Evolutionary conservation across 164 flowering plant genomes (phyloP).

Genomic region (Chimonanthus praecox): DNA sequence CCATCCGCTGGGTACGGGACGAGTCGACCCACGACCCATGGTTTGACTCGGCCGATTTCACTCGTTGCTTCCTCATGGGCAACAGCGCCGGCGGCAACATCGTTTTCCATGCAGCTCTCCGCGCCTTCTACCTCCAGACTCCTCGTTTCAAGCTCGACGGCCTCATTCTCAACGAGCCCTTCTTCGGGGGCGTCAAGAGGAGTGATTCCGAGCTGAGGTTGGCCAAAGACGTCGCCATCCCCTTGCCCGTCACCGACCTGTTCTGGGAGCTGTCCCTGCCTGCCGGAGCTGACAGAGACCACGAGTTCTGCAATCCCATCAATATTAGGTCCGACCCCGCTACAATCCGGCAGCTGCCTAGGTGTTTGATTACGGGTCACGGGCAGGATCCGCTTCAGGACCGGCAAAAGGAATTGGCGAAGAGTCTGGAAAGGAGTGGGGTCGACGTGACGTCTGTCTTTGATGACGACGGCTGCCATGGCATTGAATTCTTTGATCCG

Average conservation of each 20-base stretch:
- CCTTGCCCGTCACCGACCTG: conserved; percentile 34
- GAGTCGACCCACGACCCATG: conserved; percentile 28
- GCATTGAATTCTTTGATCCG: neutral
- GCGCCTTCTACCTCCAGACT: conserved; percentile 23
- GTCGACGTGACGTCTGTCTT: neutral
- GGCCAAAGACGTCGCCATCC: conserved; percentile 4
- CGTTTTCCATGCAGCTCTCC: conserved; percentile 42
- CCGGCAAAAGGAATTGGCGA: conserved; percentile 22
- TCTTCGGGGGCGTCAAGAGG: conserved; percentile 22
- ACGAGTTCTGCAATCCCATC: conserved; percentile 44
- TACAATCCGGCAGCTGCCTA: conserved; percentile 32
- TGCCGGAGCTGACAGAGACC: conserved; percentile 43
- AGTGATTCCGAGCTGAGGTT: conserved; percentile 26
- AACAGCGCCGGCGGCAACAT: conserved; percentile 64
- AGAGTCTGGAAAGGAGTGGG: conserved; percentile 25
- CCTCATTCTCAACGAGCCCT: neutral
- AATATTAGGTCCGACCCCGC: conserved; percentile 22
- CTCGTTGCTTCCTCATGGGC: conserved; percentile 50
- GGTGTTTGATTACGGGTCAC: conserved; percentile 25
- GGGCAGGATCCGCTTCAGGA: conserved; percentile 33
- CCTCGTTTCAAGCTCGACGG: neutral
- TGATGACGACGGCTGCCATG: conserved; percentile 5
- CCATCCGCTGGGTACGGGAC: conserved; percentile 27
- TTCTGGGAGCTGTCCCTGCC: conserved; percentile 58
- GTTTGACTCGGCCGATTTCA: conserved; percentile 46